phyloP scores from a whole-genome alignment of 192 early-diverging fungal species.

The Funneliformis mosseae region DNA sequence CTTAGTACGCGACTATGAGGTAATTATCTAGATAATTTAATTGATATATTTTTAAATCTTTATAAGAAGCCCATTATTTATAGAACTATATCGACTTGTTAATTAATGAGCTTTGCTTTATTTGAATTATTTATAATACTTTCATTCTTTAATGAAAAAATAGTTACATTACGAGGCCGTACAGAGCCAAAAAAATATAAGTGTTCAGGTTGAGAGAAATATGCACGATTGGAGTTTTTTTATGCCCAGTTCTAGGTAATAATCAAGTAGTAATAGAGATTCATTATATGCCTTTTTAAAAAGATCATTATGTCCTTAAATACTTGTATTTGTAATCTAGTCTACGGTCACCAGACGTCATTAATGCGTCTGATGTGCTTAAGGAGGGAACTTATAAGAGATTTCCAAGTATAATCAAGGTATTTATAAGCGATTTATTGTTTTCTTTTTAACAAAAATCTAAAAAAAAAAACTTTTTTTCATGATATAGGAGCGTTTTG shows the following conservation, averaged over 20 bases:
- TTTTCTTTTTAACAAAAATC: neutral
- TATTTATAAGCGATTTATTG: constrained; percentile 30
- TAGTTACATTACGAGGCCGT: neutral
- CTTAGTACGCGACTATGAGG: constrained; percentile 1
- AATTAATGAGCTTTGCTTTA: too few species aligned
- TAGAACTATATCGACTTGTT: too few species aligned
- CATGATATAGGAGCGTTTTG: constrained; percentile 50
- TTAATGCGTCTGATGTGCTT: constrained; percentile 83
- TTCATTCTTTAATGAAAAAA: neutral
- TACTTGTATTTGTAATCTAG: neutral
- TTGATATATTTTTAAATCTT: too few species aligned
- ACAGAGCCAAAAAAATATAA: neutral
- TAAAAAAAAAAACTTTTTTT: neutral
- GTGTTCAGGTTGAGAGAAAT: neutral
- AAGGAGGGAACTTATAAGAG: constrained; percentile 82
- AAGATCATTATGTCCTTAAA: neutral
- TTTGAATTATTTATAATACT: neutral
- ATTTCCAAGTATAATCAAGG: constrained; percentile 75
- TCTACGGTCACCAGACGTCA: constrained; percentile 63
- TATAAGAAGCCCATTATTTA: too few species aligned
- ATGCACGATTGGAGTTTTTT: neutral
- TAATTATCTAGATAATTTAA: neutral
- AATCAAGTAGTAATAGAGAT: too few species aligned
- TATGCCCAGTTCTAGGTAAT: neutral
- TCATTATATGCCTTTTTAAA: too few species aligned